Conservation (phyloP, 495 filamentous ascomycete genomes). For the Jackrogersella minutella region DNA sequence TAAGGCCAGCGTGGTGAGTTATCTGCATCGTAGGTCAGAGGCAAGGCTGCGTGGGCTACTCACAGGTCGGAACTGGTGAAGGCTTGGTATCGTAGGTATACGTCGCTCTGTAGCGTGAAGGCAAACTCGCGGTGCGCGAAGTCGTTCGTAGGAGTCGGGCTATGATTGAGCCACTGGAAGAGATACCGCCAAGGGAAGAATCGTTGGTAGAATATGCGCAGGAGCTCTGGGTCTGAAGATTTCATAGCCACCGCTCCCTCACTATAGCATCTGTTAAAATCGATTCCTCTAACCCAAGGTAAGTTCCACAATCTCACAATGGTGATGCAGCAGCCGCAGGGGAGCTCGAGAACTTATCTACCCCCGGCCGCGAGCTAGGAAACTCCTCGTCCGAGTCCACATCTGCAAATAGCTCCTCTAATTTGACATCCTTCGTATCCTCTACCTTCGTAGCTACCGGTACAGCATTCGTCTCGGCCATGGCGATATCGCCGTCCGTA, state of each 20-base stretch:
- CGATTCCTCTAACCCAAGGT: not conserved
- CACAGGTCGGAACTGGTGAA: conserved; percentile 86
- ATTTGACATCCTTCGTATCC: conserved; percentile 62
- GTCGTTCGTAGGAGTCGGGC: conserved; percentile 81
- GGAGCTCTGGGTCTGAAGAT: conserved; percentile 76
- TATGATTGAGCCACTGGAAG: conserved; percentile 98
- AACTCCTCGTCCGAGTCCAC: conserved; percentile 83
- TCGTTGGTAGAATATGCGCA: conserved; percentile 93
- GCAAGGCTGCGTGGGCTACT: conserved; percentile 43
- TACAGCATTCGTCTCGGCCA: conserved; percentile 43
- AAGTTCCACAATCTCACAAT: conserved; percentile 37
- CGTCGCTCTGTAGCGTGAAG: conserved; percentile 87
- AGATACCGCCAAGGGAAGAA: conserved; percentile 94
- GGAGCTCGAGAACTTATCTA: conserved; percentile 43
- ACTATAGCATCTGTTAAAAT: conserved; percentile 30
- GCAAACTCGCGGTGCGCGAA: conserved; percentile 95
- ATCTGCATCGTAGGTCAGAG: not conserved
- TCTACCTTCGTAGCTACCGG: conserved; percentile 27
- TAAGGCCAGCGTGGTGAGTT: conserved; percentile 42
- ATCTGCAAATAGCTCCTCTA: conserved; percentile 84
- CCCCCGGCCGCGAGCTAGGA: conserved; percentile 55
- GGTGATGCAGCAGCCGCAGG: conserved; percentile 45
- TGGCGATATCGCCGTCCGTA: conserved; percentile 42
- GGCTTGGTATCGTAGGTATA: conserved; percentile 91
- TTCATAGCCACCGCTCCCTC: conserved; percentile 24